A percentile compares a stretch with the other conserved stretches of the same genome.
These are phyloP conservation scores for Pisolithus microcarpus DNA, from an alignment of 768 basidiomycete genomes.

Conservation along the genomic window DNA sequence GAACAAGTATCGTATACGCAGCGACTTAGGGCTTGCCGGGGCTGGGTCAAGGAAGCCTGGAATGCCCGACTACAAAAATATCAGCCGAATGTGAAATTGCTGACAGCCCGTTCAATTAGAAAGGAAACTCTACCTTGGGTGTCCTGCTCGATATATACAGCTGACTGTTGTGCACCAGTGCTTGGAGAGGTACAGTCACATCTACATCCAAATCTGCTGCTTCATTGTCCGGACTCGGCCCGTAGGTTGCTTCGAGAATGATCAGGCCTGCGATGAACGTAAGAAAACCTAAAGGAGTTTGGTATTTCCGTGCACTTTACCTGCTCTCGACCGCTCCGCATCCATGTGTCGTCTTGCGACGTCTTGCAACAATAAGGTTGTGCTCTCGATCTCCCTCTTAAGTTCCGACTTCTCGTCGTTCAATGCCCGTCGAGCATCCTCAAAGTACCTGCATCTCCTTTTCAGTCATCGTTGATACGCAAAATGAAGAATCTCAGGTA, in stretches of 20 bases:
- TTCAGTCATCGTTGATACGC: constrained; percentile 12
- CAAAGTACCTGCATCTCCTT: constrained; percentile 48
- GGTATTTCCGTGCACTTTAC: constrained; percentile 31
- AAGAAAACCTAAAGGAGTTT: constrained; percentile 9
- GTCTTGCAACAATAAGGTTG: constrained; percentile 56
- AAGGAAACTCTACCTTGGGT: constrained; percentile 49
- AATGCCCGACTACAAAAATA: constrained; percentile 47
- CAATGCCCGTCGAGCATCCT: constrained; percentile 52
- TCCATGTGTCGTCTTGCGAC: constrained; percentile 57
- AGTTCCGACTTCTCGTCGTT: constrained; percentile 59
- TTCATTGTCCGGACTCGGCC: constrained; percentile 44
- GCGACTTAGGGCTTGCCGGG: constrained; percentile 59
- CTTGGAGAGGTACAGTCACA: constrained; percentile 77
- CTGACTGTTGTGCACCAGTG: constrained; percentile 72
- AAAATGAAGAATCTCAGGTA: constrained; percentile 25
- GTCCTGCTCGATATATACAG: constrained; percentile 69
- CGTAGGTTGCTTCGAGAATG: constrained; percentile 70
- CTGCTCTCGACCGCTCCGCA: constrained; percentile 59
- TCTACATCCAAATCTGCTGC: constrained; percentile 56
- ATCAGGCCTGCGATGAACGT: constrained; percentile 52
- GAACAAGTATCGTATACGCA: constrained; percentile 74
- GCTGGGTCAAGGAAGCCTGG: constrained; percentile 89
- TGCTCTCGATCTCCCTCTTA: constrained; percentile 57
- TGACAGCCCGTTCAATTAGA: neutral
- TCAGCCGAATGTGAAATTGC: constrained; percentile 3